Evolutionary conservation across 2,329 filamentous ascomycete genomes (phyloP).

Genomic region (Fusarium ramigenum): DNA sequence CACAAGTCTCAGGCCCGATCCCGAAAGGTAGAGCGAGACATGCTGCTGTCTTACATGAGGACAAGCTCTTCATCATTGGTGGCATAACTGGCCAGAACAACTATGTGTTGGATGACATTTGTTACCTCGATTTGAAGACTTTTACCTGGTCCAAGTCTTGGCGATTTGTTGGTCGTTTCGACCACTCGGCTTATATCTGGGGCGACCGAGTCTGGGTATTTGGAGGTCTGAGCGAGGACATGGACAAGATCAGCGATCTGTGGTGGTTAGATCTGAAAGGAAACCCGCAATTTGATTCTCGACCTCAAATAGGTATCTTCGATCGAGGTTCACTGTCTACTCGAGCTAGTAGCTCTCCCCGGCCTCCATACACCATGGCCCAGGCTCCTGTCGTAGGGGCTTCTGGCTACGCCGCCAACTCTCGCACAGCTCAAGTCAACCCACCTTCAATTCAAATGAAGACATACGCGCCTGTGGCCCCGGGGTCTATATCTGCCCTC

Average conservation of each 20-base stretch:
- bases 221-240: conserved; percentile 91
- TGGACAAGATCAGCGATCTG: conserved; percentile 95
- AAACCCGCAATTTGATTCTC: conserved; percentile 82
- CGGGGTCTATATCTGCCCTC: conserved; percentile 87
- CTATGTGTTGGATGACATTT: conserved; percentile 93
- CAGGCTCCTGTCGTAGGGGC: conserved; percentile 63
- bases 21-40: conserved; percentile 93
- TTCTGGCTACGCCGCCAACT: conserved; percentile 74
- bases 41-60: conserved; percentile 92
- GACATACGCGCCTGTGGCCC: conserved; percentile 83
- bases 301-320: conserved; percentile 64
- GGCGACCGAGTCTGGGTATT: conserved; percentile 95
- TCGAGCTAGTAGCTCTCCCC: conserved; percentile 60
- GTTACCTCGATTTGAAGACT: conserved; percentile 95
- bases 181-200: conserved; percentile 95
- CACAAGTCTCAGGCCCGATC: conserved; percentile 82
- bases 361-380: conserved; percentile 61
- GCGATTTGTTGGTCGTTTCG: conserved; percentile 94
- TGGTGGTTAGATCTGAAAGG: conserved; percentile 98
- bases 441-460: conserved; percentile 73
- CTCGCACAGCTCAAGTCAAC: conserved; percentile 72
- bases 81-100: conserved; percentile 95
- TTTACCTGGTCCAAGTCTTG: conserved; percentile 97
- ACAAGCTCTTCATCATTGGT: conserved; percentile 94
- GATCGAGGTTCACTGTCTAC: conserved; percentile 57